Base-by-base conservation (phyloP, 1,284 basidiomycete genomes). In the Ustilago shanxiensis region DNA sequence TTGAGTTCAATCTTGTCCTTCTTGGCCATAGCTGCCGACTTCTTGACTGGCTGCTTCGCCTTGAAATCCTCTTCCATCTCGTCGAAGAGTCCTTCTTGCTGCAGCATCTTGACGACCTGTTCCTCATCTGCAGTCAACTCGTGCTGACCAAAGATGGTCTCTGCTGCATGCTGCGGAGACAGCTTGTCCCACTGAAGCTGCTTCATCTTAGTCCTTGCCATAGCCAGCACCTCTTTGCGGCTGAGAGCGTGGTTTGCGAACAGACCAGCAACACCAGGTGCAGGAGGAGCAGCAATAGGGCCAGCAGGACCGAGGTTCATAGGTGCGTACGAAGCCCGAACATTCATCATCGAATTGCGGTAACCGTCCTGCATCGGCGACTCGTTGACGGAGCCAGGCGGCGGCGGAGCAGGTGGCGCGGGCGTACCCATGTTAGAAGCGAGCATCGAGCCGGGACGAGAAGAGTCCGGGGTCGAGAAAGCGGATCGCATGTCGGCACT, bases 61-160 rank as follows among this genome's bases (percentile, higher is more conserved):
- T 96, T 95, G 89, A 99, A 99, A 85, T 96, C 95, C 83, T 97
- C 93, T 87, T 99, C 95, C 92, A 99, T 98, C 88, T 95, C 93
- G 81, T 90, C 90, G 91, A 95, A 98, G 11, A 99, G 91, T 45
- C 95, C 94, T 83, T 76, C 64, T 37, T 79, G 45, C 47, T 79
- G 67, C 20, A 86, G 57, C 53, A 69, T 52, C 54, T 69, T 64
- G 49, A 79, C 75, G 24, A 85, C 49, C 31, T 57, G 18, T 59
- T 67, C 65, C 56, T 86, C 84, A 39, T 79, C 74, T 10, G 65
- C 69, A 14, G 68, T 72, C 24, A 77, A 37, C 44, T 72, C 60
- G 24, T 73, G 68, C 58, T 79, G 66, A 13, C 80, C 83, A 77
- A 84, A 86, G 41, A 86, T 77, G 24, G 84, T 86, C 60, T 82